Evolutionary conservation across 208 protist species (phyloP), one percentile per base, ranked within the genome.

Genomic region (Acanthamoeba polyphaga): DNA sequence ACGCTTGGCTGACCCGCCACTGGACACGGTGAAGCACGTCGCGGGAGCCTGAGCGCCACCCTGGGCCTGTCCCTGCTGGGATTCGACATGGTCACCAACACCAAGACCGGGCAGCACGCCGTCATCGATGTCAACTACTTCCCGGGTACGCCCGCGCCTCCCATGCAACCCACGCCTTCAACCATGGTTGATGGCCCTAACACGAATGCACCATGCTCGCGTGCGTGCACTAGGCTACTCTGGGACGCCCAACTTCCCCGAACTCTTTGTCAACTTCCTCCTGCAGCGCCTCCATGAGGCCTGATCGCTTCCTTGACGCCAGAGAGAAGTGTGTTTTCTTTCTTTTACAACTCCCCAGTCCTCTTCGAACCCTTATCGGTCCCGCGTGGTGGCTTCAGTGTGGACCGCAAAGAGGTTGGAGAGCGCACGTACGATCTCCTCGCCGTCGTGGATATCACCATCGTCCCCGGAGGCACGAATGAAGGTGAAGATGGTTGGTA

Each of bases 41-140:
- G 87, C 94, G 15, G 78, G 95, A 10, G 68, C 74, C 85, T 96
- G 55, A 58, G 66, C 38, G 76, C 80, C 34, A 53, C 60, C 78
- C 80, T 96, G 17, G 89, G 84, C 34, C 29, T 96, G 3, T 92
- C 94, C 9, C 64, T 96, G 7, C 95, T 96, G 60, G 96, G 96
- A 27, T 95, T 95, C 62, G 96, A 96, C 78, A 94, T 96, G 7
- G 95, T 96, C 17, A 93, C 85, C 6, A 85, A 95, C 78, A 27
- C 10, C n/a, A 58, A 58, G n/a, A 95, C 88, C 8, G 94, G 94
- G n/a, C 72, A 95, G 60, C 29, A 80, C 19, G 94, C 94, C 24
- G 55, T 95, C 53, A 87, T 96, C 5, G 96, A 96, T 80, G 32
- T 96, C 24, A 96, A 96, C 68, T 96, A 96, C 60, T 96, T 96